These are phyloP conservation scores for Gymnopilus dilepis DNA, from an alignment of 768 basidiomycete species.

Conservation along the genomic window DNA sequence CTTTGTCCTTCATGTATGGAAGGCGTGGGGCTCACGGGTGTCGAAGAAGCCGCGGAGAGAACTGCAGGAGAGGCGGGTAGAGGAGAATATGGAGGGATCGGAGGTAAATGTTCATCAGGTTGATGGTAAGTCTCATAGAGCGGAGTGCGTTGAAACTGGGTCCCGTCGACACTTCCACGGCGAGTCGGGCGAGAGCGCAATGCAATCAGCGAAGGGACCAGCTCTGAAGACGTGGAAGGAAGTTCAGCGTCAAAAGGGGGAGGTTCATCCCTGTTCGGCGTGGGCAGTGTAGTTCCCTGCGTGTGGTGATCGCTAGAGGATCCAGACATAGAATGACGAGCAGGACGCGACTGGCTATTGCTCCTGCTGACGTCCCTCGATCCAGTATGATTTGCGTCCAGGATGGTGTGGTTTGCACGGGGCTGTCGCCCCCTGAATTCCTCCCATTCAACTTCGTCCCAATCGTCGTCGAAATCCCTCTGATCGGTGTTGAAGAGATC, in stretches of 20 bases:
- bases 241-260: not conserved
- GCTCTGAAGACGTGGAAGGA: not conserved
- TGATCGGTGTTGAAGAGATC: slow-evolving; percentile 29
- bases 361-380: slow-evolving; percentile 15
- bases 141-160: slow-evolving; percentile 37
- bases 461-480: slow-evolving; percentile 36
- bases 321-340: not conserved
- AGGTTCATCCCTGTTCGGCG: not conserved
- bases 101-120: slow-evolving; percentile 25
- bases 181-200: slow-evolving; percentile 20
- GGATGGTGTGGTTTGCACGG: slow-evolving; percentile 1
- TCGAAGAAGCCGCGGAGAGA: slow-evolving; percentile 10
- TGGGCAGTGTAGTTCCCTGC: not conserved
- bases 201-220: not conserved
- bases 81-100: slow-evolving; percentile 45
- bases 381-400: slow-evolving; percentile 1
- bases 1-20: slow-evolving; percentile 7
- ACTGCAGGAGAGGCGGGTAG: slow-evolving; percentile 25
- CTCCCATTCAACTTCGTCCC: slow-evolving; percentile 32
- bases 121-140: slow-evolving; percentile 37
- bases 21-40: slow-evolving; percentile 9
- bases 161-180: slow-evolving; percentile 42
- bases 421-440: slow-evolving; percentile 7
- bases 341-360: slow-evolving; percentile 10
- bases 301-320: not conserved